Percentiles rank a stretch among this genome's conserved stretches.
phyloP scores from a whole-genome alignment of 768 basidiomycete genomes.

The Inosperma sp. region DNA sequence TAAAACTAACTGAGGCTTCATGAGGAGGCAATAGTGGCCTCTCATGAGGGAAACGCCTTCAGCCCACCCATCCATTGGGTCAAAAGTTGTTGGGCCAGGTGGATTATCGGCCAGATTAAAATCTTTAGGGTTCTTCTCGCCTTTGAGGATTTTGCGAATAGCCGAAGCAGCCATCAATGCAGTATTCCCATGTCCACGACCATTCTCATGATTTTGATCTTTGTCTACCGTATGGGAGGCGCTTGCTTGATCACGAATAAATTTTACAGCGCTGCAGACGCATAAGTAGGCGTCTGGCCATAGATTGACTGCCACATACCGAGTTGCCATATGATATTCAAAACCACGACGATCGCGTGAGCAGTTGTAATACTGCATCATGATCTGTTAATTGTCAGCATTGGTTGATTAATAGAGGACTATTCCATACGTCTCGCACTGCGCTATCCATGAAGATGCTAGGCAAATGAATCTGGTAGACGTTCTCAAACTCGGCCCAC shows the following conservation, averaged over 20 bases:
- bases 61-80: slow-evolving; percentile 68
- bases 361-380: slow-evolving; percentile 86
- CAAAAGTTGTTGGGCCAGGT: slow-evolving; percentile 35
- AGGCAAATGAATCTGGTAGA: slow-evolving; percentile 87
- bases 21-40: slow-evolving; percentile 76
- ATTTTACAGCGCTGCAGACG: slow-evolving; percentile 67
- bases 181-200: slow-evolving; percentile 34
- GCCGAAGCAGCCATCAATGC: slow-evolving; percentile 67
- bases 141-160: slow-evolving; percentile 56
- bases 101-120: slow-evolving; percentile 25
- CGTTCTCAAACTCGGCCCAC: slow-evolving; percentile 82
- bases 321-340: slow-evolving; percentile 85
- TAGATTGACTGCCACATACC: slow-evolving; percentile 40
- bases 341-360: slow-evolving; percentile 69
- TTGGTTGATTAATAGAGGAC: background rate
- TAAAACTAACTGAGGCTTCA: slow-evolving; percentile 88
- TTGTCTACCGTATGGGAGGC: slow-evolving; percentile 32
- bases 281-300: background rate
- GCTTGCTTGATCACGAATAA: slow-evolving; percentile 79
- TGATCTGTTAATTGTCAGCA: slow-evolving; percentile 47
- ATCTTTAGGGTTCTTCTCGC: slow-evolving; percentile 47
- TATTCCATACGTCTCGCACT: slow-evolving; percentile 65
- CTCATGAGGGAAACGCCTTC: slow-evolving; percentile 65
- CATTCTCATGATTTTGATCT: slow-evolving; percentile 24
- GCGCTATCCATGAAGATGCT: slow-evolving; percentile 72